Conservation (phyloP, 208 protist genomes). For the Leishmania martiniquensis region DNA sequence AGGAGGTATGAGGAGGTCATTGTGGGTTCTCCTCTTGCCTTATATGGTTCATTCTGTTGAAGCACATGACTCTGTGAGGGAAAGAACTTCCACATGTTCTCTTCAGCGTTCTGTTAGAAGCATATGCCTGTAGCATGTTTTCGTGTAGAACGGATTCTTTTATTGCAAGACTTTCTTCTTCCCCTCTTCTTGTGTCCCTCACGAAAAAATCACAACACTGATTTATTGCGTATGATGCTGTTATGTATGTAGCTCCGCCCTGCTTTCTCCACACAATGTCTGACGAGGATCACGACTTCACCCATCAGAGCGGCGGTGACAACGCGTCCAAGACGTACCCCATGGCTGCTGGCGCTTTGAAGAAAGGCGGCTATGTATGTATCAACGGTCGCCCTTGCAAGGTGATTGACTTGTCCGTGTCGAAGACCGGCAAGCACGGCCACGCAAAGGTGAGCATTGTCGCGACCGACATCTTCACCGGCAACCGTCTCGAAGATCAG, state of each 20-base stretch:
- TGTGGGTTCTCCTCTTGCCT: background rate
- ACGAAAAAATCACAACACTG: background rate
- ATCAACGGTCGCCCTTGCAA: conserved; percentile 96
- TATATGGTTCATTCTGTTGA: background rate
- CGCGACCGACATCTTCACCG: conserved; percentile 98
- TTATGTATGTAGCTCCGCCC: background rate
- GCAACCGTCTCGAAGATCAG: conserved; percentile 98
- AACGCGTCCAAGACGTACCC: conserved; percentile 89
- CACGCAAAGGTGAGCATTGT: conserved; percentile 98
- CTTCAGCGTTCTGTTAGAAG: background rate
- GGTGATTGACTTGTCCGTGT: conserved; percentile 98
- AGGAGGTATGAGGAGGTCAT: background rate
- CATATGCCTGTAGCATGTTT: background rate
- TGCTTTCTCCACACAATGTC: conserved; percentile 30
- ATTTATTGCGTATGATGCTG: background rate
- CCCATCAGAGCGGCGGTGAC: conserved; percentile 58
- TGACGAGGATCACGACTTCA: conserved; percentile 80
- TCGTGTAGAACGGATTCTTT: background rate
- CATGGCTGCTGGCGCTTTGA: conserved; percentile 83
- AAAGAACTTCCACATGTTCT: background rate
- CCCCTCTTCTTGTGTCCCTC: background rate
- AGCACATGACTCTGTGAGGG: background rate
- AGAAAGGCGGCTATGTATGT: conserved; percentile 90
- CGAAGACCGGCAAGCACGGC: conserved; percentile 99
- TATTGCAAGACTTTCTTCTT: background rate